Evolutionary conservation across 495 filamentous ascomycete species (phyloP).

Genomic region (Penicillium lividum): DNA sequence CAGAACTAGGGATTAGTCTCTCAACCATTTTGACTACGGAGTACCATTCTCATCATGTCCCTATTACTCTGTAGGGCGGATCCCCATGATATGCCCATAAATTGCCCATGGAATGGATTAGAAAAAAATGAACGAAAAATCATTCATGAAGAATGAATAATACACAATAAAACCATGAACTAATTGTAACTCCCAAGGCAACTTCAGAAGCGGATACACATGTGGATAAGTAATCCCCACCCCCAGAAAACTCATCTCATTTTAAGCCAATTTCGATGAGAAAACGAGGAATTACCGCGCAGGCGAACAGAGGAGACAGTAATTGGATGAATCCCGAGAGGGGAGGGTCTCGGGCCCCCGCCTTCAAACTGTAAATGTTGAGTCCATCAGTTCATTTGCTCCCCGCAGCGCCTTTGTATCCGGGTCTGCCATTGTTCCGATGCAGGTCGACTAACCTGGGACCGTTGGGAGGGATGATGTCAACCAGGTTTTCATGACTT

Average conservation of each 20-base stretch:
- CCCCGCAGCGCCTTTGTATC: slow-evolving; percentile 7
- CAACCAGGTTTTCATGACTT: neutral
- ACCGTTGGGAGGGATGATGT: slow-evolving; percentile 16
- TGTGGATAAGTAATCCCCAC: neutral
- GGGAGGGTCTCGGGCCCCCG: slow-evolving; percentile 16
- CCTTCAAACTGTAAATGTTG: slow-evolving; percentile 22
- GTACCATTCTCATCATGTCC: neutral
- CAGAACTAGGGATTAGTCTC: neutral
- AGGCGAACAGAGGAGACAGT: slow-evolving; percentile 2
- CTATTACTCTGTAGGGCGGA: neutral
- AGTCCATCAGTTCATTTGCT: slow-evolving; percentile 9
- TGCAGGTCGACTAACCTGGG: slow-evolving; percentile 23
- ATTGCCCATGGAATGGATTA: neutral
- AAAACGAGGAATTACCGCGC: slow-evolving; percentile 17
- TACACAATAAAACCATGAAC: neutral
- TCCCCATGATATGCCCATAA: neutral
- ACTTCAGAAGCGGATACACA: slow-evolving; percentile 6
- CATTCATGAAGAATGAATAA: neutral
- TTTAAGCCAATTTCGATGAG: slow-evolving; percentile 17
- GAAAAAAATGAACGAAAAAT: neutral
- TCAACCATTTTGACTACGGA: neutral
- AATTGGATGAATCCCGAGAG: slow-evolving; percentile 10
- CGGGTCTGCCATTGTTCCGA: slow-evolving; percentile 8
- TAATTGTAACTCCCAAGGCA: neutral
- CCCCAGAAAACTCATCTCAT: neutral